Evolutionary conservation across 1,284 basidiomycete genomes (phyloP).

Genomic region (Athelia sp.): DNA sequence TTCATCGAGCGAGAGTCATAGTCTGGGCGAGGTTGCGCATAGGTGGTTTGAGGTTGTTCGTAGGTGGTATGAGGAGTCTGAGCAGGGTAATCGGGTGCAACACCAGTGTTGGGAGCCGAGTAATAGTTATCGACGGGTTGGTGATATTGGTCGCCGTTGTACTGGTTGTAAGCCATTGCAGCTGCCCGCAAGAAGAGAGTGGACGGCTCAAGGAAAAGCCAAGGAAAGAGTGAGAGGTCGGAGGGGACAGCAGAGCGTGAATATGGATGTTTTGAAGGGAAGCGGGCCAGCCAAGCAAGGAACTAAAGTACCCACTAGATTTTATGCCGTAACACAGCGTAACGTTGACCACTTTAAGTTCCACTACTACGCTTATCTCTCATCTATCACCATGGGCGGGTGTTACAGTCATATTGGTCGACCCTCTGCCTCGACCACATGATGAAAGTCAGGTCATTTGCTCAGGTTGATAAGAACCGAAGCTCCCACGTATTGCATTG

Average conservation of each 20-base stretch:
- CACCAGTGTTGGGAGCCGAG: slow-evolving; percentile 24
- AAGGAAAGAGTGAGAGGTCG: background rate
- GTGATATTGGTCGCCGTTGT: slow-evolving; percentile 48
- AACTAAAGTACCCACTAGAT: too few relatives aligned
- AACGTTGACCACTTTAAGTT: too few relatives aligned
- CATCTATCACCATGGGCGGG: too few relatives aligned
- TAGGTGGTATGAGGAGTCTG: background rate
- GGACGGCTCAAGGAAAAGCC: slow-evolving; percentile 1
- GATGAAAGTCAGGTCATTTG: too few relatives aligned
- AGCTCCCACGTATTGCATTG: too few relatives aligned
- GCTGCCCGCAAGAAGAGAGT: background rate
- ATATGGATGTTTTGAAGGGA: too few relatives aligned
- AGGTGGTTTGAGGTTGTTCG: background rate
- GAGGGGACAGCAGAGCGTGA: background rate
- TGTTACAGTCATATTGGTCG: too few relatives aligned
- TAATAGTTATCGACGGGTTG: slow-evolving; percentile 25
- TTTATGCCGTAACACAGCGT: too few relatives aligned
- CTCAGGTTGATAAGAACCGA: too few relatives aligned
- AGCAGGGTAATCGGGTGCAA: slow-evolving; percentile 32
- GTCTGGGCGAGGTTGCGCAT: slow-evolving; percentile 16
- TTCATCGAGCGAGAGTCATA: slow-evolving; percentile 43
- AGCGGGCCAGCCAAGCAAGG: too few relatives aligned
- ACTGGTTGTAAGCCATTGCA: slow-evolving; percentile 53
- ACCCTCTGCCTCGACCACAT: too few relatives aligned
- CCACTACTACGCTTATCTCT: too few relatives aligned